phyloP scores from a whole-genome alignment of 495 filamentous ascomycete genomes.

The Trichoderma gamsii region DNA sequence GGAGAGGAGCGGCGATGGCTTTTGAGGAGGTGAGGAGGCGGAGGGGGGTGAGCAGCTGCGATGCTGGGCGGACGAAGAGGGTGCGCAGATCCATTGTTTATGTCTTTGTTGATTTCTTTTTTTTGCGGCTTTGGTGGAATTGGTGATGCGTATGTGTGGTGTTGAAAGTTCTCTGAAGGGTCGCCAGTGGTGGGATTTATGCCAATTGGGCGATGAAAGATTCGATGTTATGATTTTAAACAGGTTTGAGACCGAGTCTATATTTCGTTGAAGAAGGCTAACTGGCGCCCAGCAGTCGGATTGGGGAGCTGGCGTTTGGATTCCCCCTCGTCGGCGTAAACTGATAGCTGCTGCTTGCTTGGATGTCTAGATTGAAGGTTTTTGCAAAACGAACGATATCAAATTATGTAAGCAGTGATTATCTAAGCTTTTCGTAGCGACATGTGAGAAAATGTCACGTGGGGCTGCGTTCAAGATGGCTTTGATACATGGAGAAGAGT shows the following conservation, averaged over 20 bases:
- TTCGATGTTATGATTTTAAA: not conserved
- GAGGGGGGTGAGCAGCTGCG: slow-evolving; percentile 21
- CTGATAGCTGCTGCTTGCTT: not conserved
- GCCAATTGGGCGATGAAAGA: not conserved
- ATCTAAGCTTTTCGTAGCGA: not conserved
- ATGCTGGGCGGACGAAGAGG: slow-evolving; percentile 23
- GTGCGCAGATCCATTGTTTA: slow-evolving; percentile 26
- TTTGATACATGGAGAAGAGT: too few relatives aligned
- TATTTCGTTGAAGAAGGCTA: too few relatives aligned
- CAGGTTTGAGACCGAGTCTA: too few relatives aligned
- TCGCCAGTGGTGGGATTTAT: not conserved
- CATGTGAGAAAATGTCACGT: too few relatives aligned
- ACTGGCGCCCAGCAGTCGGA: too few relatives aligned
- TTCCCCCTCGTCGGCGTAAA: too few relatives aligned
- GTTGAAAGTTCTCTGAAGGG: not conserved
- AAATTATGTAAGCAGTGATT: not conserved
- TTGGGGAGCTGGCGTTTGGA: too few relatives aligned
- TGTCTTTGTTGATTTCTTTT: not conserved
- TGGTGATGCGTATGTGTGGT: not conserved
- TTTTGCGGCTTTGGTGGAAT: not conserved
- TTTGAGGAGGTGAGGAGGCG: not conserved
- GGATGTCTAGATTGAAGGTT: not conserved
- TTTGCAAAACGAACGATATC: slow-evolving; percentile 2
- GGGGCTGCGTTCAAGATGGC: not conserved
- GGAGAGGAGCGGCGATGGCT: not conserved